These are phyloP conservation scores for Diplosphaera chodatii DNA, from an alignment of 139 green algal genomes.

Conservation along the genomic window DNA sequence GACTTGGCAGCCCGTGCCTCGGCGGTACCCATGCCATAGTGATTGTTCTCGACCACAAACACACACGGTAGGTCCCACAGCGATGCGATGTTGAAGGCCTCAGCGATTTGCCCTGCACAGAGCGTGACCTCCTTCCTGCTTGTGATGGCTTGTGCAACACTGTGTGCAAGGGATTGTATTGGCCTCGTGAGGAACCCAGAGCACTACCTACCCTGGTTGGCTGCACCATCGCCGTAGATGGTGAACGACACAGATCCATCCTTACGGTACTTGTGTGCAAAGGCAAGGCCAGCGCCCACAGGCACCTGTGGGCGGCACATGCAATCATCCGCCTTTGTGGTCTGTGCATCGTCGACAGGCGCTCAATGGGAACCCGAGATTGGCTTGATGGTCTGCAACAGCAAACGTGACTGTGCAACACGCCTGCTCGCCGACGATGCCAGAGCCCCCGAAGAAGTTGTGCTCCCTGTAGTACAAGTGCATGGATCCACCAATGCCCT, in stretches of 20 bases:
- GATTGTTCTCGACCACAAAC: slow-evolving; percentile 99
- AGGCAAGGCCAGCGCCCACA: slow-evolving; percentile 76
- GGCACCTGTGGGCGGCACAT: too few species aligned
- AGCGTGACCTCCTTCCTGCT: too few species aligned
- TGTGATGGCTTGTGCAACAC: too few species aligned
- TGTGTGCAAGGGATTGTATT: too few species aligned
- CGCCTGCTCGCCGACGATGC: slow-evolving; percentile 81
- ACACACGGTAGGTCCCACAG: slow-evolving; percentile 94
- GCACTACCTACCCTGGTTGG: slow-evolving; percentile 84
- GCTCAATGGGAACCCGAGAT: too few species aligned
- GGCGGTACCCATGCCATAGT: slow-evolving; percentile 97
- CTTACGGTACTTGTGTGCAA: slow-evolving; percentile 83
- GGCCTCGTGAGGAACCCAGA: too few species aligned
- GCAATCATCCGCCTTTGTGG: too few species aligned
- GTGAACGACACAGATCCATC: slow-evolving; percentile 64
- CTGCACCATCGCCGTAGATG: slow-evolving; percentile 74
- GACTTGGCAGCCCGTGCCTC: slow-evolving; percentile 83
- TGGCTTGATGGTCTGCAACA: too few species aligned
- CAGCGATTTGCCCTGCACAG: slow-evolving; percentile 76
- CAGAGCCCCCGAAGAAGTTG: slow-evolving; percentile 91
- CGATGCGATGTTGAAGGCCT: slow-evolving; percentile 97
- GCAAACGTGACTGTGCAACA: too few species aligned
- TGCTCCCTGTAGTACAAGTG: slow-evolving; percentile 68
- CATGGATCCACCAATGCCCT: slow-evolving; percentile 87
- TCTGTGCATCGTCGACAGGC: too few species aligned